phyloP scores from a whole-genome alignment of 2,329 filamentous ascomycete species.

The Aspergillus amoenus region DNA sequence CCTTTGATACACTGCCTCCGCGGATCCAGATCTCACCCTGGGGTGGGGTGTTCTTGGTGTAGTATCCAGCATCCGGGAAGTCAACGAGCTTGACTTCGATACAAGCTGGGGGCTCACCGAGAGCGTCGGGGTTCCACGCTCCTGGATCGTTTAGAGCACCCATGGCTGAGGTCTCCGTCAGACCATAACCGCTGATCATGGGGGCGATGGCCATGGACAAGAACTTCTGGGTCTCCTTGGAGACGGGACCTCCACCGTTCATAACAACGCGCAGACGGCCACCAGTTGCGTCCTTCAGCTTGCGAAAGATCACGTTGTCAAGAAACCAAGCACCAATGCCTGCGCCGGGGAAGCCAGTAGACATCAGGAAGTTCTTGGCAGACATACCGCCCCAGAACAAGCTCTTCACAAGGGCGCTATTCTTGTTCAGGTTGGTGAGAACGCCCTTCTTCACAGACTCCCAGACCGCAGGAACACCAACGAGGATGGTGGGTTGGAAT shows the following conservation, averaged over 20 bases:
- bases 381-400: conserved; percentile 73
- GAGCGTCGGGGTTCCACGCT: conserved; percentile 73
- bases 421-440: conserved; percentile 70
- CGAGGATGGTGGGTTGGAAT: conserved; percentile 82
- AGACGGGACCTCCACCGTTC: conserved; percentile 90
- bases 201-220: conserved; percentile 89
- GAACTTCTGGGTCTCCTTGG: conserved; percentile 84
- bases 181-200: conserved; percentile 90
- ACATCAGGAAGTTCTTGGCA: conserved; percentile 61
- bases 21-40: conserved; percentile 93
- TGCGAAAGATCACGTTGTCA: conserved; percentile 84
- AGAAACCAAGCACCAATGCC: conserved; percentile 62
- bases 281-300: conserved; percentile 86
- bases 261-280: conserved; percentile 84
- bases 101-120: conserved; percentile 74
- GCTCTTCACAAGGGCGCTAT: conserved; percentile 68
- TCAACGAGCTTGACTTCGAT: conserved; percentile 92
- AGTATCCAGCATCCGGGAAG: conserved; percentile 84
- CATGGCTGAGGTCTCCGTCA: conserved; percentile 85
- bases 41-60: conserved; percentile 68
- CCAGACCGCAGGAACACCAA: conserved; percentile 96
- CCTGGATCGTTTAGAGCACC: conserved; percentile 65
- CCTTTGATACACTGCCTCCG: conserved; percentile 70
- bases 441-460: conserved; percentile 97
- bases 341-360: conserved; percentile 50